These are phyloP conservation scores for Erodium maritimum DNA, from an alignment of 345 rosid genomes.

Conservation along the genomic window DNA sequence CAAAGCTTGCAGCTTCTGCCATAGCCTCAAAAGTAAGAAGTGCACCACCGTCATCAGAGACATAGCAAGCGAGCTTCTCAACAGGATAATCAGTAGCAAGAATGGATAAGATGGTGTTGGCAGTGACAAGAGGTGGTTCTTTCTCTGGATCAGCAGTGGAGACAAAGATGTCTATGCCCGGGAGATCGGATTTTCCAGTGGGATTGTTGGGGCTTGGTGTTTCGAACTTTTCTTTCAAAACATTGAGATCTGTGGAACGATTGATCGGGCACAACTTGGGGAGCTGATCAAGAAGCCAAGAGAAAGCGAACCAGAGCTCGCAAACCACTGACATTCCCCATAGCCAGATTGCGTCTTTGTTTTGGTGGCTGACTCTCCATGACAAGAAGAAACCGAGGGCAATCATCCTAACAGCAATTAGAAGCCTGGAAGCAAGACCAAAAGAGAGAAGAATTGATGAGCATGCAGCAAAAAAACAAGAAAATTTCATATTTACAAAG, in stretches of 20 bases:
- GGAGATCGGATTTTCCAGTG: conserved; percentile 91
- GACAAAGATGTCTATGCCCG: conserved; percentile 82
- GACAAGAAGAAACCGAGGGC: conserved; percentile 64
- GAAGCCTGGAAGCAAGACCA: conserved; percentile 52
- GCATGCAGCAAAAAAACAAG: too few species aligned
- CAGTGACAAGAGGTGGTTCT: conserved; percentile 97
- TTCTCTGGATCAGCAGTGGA: conserved; percentile 99
- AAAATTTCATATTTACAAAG: too few species aligned
- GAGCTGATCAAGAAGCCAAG: conserved; percentile 97
- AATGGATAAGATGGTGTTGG: conserved; percentile 92
- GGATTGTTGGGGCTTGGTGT: conserved; percentile 60
- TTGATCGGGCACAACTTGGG: conserved; percentile 86
- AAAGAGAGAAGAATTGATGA: too few species aligned
- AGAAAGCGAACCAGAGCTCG: conserved; percentile 91
- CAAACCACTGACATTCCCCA: conserved; percentile 99
- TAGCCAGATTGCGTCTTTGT: conserved; percentile 73
- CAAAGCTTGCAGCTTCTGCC: conserved; percentile 99
- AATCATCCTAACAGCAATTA: conserved; percentile 55
- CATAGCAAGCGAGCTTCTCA: conserved; percentile 96
- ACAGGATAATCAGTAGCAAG: conserved; percentile 88
- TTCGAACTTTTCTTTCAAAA: conserved; percentile 89
- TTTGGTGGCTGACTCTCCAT: conserved; percentile 64
- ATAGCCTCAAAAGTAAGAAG: conserved; percentile 96
- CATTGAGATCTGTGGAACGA: conserved; percentile 84
- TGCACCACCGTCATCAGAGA: conserved; percentile 97